Evolutionary conservation across 2,329 filamentous ascomycete species (phyloP).

Genomic region (Herpotrichia juniperi): DNA sequence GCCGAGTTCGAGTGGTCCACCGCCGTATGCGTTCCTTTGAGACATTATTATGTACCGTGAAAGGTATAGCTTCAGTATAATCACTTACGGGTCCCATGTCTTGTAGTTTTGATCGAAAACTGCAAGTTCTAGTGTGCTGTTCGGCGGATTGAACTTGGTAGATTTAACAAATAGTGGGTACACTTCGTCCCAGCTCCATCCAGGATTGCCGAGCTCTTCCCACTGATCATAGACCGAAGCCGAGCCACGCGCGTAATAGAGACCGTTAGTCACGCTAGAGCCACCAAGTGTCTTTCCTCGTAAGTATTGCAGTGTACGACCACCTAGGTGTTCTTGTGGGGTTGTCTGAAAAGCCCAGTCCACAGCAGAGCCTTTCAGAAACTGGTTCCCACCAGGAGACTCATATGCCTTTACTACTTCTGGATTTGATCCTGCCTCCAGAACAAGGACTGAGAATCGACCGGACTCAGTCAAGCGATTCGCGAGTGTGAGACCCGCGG

Average conservation of each 20-base stretch:
- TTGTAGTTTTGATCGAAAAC: constrained; percentile 34
- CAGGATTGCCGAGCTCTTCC: constrained; percentile 62
- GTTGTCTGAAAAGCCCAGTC: constrained; percentile 37
- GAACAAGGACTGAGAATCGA: constrained; percentile 29
- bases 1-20: constrained; percentile 33
- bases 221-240: constrained; percentile 56
- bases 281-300: constrained; percentile 37
- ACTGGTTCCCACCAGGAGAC: constrained; percentile 34
- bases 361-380: constrained; percentile 32
- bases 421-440: constrained; percentile 26
- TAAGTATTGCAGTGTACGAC: constrained; percentile 30
- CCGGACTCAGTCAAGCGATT: constrained; percentile 24
- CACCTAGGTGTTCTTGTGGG: constrained; percentile 26
- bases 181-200: constrained; percentile 54
- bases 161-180: constrained; percentile 29
- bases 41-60: not conserved
- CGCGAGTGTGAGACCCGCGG: constrained; percentile 28
- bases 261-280: constrained; percentile 39
- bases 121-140: constrained; percentile 23
- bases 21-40: constrained; percentile 26
- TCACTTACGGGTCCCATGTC: constrained; percentile 27
- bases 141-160: constrained; percentile 37
- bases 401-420: constrained; percentile 30
- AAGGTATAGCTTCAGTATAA: not conserved
- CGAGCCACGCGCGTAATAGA: constrained; percentile 41